These are phyloP conservation scores for Crithidia fasciculata DNA, from an alignment of 208 protist genomes.

Conservation along the genomic window DNA sequence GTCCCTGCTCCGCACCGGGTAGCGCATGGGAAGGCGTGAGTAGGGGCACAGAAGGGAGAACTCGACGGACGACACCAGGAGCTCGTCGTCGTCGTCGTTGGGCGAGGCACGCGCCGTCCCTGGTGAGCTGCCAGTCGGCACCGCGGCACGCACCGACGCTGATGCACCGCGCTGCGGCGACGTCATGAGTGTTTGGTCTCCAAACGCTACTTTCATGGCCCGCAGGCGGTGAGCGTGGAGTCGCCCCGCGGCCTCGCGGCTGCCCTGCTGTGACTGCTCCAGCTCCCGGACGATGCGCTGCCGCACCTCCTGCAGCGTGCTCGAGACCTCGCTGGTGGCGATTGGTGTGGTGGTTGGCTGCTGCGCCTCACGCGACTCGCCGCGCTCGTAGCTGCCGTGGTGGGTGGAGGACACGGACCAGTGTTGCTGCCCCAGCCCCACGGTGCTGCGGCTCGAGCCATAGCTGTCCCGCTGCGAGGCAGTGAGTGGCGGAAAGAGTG, in stretches of 20 bases:
- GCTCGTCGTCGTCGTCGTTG: slow-evolving; percentile 30
- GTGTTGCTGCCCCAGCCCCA: slow-evolving; percentile 1
- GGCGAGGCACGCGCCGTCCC: neutral
- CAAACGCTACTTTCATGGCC: slow-evolving; percentile 73
- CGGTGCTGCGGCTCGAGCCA: slow-evolving; percentile 6
- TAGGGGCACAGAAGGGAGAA: slow-evolving; percentile 88
- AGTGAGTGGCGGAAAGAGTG: neutral
- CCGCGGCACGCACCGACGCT: neutral
- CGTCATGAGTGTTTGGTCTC: slow-evolving; percentile 26
- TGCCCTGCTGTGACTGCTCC: slow-evolving; percentile 31
- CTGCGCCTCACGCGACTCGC: neutral
- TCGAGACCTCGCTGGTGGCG: slow-evolving; percentile 21
- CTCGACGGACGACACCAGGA: slow-evolving; percentile 86
- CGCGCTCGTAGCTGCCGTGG: slow-evolving; percentile 2
- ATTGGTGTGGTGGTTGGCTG: neutral
- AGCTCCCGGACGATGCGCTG: slow-evolving; percentile 61
- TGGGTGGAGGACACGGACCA: slow-evolving; percentile 18
- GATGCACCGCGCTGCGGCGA: slow-evolving; percentile 8
- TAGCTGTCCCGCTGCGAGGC: neutral
- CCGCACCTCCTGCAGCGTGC: slow-evolving; percentile 50
- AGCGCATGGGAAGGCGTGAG: slow-evolving; percentile 66
- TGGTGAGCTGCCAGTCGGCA: neutral
- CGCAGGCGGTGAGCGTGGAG: slow-evolving; percentile 68
- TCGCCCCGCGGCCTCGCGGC: slow-evolving; percentile 20
- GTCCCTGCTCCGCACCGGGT: slow-evolving; percentile 75